Percentiles rank a stretch among this genome's conserved stretches.
Evolutionary conservation across 2,329 filamentous ascomycete species (phyloP).

Genomic region (Chaetomium sp.): DNA sequence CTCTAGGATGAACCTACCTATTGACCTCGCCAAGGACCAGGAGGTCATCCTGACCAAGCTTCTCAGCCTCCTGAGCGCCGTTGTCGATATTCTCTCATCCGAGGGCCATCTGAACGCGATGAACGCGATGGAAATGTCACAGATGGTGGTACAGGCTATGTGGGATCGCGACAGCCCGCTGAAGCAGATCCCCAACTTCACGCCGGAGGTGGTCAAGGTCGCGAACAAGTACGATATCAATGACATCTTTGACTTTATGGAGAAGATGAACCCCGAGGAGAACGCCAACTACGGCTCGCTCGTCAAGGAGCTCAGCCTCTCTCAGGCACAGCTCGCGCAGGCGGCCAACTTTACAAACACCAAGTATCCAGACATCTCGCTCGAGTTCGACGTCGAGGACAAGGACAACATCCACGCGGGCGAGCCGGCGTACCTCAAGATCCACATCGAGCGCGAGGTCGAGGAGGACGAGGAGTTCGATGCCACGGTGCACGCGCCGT

Average conservation of each 20-base stretch:
- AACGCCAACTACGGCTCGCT: conserved; percentile 79
- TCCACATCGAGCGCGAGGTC: conserved; percentile 82
- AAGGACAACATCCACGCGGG: conserved; percentile 78
- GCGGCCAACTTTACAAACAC: conserved; percentile 95
- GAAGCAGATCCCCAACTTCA: conserved; percentile 97
- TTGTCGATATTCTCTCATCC: conserved; percentile 92
- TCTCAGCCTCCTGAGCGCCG: conserved; percentile 83
- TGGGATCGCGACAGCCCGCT: conserved; percentile 97
- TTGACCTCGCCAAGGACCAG: conserved; percentile 95
- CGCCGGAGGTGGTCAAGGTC: conserved; percentile 77
- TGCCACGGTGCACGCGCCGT: conserved; percentile 87
- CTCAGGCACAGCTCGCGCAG: conserved; percentile 79
- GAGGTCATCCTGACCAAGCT: conserved; percentile 84
- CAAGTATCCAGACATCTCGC: conserved; percentile 92
- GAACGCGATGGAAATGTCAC: conserved; percentile 98
- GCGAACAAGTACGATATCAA: conserved; percentile 78
- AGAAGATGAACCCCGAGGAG: conserved; percentile 95
- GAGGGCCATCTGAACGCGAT: conserved; percentile 96
- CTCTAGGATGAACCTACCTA: conserved; percentile 92
- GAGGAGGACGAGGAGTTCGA: conserved; percentile 73
- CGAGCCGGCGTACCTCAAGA: conserved; percentile 76
- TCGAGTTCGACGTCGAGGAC: conserved; percentile 85
- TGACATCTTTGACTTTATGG: conserved; percentile 97
- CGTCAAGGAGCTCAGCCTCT: conserved; percentile 75
- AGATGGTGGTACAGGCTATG: conserved; percentile 99